Evolutionary conservation across 805 yeast genomes (phyloP).

Genomic region (Metschnikowia proteae): DNA sequence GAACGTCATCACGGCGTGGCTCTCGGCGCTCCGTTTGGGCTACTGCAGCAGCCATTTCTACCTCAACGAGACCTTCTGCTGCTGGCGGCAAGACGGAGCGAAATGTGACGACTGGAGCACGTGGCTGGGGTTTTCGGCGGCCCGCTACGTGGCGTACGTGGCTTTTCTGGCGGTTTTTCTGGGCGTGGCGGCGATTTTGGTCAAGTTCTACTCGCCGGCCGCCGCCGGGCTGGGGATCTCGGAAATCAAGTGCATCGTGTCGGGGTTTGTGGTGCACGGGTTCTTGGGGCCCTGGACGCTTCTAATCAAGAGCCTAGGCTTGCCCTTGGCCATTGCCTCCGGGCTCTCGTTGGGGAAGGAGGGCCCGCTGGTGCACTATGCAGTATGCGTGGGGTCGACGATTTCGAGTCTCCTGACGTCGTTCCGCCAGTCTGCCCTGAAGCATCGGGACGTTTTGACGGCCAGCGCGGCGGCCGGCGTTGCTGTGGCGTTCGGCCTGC

Average conservation of each 20-base stretch:
- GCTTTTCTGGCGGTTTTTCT: slow-evolving; percentile 60
- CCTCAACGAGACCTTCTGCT: slow-evolving; percentile 73
- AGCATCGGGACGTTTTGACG: slow-evolving; percentile 59
- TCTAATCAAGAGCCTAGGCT: slow-evolving; percentile 67
- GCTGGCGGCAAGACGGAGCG: slow-evolving; percentile 52
- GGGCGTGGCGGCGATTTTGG: slow-evolving; percentile 60
- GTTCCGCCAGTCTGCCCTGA: slow-evolving; percentile 45
- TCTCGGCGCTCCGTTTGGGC: slow-evolving; percentile 77
- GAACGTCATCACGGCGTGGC: slow-evolving; percentile 79
- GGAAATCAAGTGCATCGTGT: slow-evolving; percentile 90
- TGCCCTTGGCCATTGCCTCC: slow-evolving; percentile 89
- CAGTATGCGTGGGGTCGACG: slow-evolving; percentile 92
- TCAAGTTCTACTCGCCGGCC: slow-evolving; percentile 69
- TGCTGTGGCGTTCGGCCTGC: slow-evolving; percentile 96
- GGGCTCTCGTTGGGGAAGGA: slow-evolving; percentile 95
- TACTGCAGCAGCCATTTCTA: slow-evolving; percentile 69
- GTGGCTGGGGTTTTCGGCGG: slow-evolving; percentile 49
- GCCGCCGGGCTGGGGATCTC: slow-evolving; percentile 98
- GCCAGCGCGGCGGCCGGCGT: slow-evolving; percentile 98
- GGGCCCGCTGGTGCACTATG: slow-evolving; percentile 97
- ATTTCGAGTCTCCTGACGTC: slow-evolving; percentile 52
- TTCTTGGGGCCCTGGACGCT: slow-evolving; percentile 74
- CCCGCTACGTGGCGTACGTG: slow-evolving; percentile 59
- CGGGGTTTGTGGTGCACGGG: slow-evolving; percentile 79
- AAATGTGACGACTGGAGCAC: slow-evolving; percentile 64